A percentile compares a stretch with the other conserved stretches of the same genome.
These are phyloP conservation scores for Apiospora marii DNA, from an alignment of 2,329 filamentous ascomycete genomes.

Conservation along the genomic window DNA sequence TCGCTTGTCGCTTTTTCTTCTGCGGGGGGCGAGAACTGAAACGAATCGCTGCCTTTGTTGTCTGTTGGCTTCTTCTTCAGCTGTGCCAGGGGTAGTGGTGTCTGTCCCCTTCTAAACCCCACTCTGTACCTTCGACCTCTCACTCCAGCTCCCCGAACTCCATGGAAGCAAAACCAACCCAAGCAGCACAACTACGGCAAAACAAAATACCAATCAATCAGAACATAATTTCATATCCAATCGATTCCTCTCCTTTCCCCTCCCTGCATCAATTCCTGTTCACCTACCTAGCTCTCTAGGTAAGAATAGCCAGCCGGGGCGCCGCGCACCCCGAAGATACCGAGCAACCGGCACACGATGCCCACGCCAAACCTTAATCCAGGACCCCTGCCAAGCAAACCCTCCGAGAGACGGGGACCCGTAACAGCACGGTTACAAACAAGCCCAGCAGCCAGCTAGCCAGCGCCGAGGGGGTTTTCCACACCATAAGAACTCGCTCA, in stretches of 20 bases:
- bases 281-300: background rate
- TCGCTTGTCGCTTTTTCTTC: too few species aligned
- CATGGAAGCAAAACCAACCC: too few species aligned
- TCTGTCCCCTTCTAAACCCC: too few species aligned
- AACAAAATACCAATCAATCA: background rate
- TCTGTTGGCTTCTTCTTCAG: too few species aligned
- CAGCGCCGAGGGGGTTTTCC: background rate
- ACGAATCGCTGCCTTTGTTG: too few species aligned
- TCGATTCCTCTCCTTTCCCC: background rate
- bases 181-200: background rate
- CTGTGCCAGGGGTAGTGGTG: too few species aligned
- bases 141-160: too few species aligned
- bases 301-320: background rate
- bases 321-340: background rate
- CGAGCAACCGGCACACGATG: background rate
- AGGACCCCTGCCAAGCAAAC: background rate
- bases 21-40: too few species aligned
- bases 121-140: too few species aligned
- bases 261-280: background rate
- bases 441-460: background rate
- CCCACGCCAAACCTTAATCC: slow-evolving; percentile 1
- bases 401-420: background rate
- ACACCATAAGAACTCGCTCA: background rate
- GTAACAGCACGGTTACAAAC: background rate
- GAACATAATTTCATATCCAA: background rate